Evolutionary conservation across 192 early-diverging fungal genomes (phyloP), one percentile per base, ranked within the genome.

Genomic region (Dissophora ornata): DNA sequence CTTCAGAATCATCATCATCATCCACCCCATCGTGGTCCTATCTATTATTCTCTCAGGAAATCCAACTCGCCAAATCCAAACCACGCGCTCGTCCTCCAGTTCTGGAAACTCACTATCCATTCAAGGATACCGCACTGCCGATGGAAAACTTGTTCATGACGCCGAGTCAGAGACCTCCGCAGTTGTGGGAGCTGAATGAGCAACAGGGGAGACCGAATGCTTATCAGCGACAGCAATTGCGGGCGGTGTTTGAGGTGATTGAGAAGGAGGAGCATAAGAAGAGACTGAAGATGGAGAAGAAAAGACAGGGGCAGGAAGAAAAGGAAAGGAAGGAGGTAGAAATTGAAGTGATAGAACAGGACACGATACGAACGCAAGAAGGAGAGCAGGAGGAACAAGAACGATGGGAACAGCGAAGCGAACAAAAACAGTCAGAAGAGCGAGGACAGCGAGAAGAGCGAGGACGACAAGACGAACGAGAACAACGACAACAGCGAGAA

Each of bases 101-200:
- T 3, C 41, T 69, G 26, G 48, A 60, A 21, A 38, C 38, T 0
- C 38, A 22, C 12, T 69, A 53, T 32, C 67, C 47, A 3, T 15
- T 18, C 8, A 18, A 15, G 8, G 22, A 52, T 1, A 24, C n/a
- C 4, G 25, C 47, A 1, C 25, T 70, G 1, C 68, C 58, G 3
- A 40, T 33, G n/a, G 50, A 54, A 0, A 30, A 53, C 0, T 21
- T 61, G 5, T 70, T 55, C 16, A 59, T 70, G 50, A 61, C 58
- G 3, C 68, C 68, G 6, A 34, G 29, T 33, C 68, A 70, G 47
- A 11, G 68, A 11, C 68, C 68, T 12, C 58, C 68, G 11, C 58
- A 70, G 44, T 36, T 61, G 4, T 60, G 68, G 58, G 32, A 34
- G 7, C 21, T 66, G 3, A 34, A 56, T 57, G 29, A 33, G 15